Evolutionary conservation across 2,329 filamentous ascomycete species (phyloP), one percentile per base, ranked within the genome.

Genomic region (Juglanconis oblonga): DNA sequence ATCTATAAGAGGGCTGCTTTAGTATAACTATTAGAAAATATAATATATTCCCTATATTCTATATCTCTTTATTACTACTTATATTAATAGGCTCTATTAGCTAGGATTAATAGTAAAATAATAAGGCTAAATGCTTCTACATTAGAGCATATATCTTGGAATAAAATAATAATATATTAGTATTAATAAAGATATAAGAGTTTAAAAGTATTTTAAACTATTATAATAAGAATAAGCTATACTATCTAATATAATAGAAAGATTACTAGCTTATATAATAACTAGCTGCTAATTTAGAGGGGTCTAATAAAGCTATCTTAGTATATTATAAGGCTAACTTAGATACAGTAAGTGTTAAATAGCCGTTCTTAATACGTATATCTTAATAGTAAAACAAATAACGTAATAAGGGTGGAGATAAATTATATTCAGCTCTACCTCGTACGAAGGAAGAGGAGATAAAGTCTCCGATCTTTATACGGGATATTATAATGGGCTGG

Each of bases 191-290:
- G 38, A 7, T 7, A 4, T 42, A 13, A 13, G 38, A 42, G 11
- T 42, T 42, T 7, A 42, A 42, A 58, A 44, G 38, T 51, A 66
- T 67, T 11, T 42, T 64, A 29, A 47, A 64, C 44, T 55, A 35
- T 58, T 32, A 49, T 57, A 56, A 40, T 53, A 53, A 55, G 14
- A 53, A 64, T 51, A 53, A 38, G 38, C 31, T 55, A 31, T 29
- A 59, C 31, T 67, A 66, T 31, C 29, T 66, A 32, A 55, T 67
- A 53, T 64, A 66, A 57, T 65, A 53, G 42, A 64, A 63, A 64
- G 32, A 55, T 6, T 66, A 65, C 42, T 14, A 29, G 29, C 17
- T 63, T 44, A 48, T 13, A 11, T 13, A 13, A 14, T 14, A 7
- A 14, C 38, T 13, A 11, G 38, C 38, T 42, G 4, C 4, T 42